Evolutionary conservation across 768 basidiomycete species (phyloP).

Genomic region (Russula brevipes): DNA sequence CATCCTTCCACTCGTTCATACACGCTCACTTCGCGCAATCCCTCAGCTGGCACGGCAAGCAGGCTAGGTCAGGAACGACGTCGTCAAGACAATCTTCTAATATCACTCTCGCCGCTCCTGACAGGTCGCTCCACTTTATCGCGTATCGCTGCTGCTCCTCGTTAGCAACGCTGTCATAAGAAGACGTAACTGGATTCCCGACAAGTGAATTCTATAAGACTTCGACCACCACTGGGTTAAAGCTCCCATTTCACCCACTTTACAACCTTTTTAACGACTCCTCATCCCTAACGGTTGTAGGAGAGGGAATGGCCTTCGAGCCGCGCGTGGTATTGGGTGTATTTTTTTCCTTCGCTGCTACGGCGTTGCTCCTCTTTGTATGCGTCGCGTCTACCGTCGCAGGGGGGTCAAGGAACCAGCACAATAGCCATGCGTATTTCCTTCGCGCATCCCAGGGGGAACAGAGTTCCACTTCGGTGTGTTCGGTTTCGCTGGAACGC

Average conservation of each 20-base stretch:
- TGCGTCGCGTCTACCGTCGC: constrained; percentile 28
- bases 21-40: no score
- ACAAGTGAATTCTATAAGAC: no score
- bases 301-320: constrained; percentile 38
- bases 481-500: constrained; percentile 71
- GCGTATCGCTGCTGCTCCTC: no score
- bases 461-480: constrained; percentile 55
- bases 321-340: constrained; percentile 61
- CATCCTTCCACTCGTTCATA: no score
- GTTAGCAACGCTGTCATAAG: no score
- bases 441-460: constrained; percentile 44
- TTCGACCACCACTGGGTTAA: no score
- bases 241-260: not conserved
- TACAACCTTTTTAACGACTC: not conserved
- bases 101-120: no score
- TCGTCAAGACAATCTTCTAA: no score
- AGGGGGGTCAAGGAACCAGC: not conserved
- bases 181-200: no score
- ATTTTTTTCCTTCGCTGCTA: constrained; percentile 66
- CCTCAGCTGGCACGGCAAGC: no score
- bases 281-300: not conserved
- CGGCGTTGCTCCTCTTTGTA: constrained; percentile 65
- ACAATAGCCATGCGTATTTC: constrained; percentile 50
- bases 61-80: no score
- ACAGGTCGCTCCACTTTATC: no score